Evolutionary conservation across 2,329 filamentous ascomycete species (phyloP).

Genomic region (Cladosporium sp.): DNA sequence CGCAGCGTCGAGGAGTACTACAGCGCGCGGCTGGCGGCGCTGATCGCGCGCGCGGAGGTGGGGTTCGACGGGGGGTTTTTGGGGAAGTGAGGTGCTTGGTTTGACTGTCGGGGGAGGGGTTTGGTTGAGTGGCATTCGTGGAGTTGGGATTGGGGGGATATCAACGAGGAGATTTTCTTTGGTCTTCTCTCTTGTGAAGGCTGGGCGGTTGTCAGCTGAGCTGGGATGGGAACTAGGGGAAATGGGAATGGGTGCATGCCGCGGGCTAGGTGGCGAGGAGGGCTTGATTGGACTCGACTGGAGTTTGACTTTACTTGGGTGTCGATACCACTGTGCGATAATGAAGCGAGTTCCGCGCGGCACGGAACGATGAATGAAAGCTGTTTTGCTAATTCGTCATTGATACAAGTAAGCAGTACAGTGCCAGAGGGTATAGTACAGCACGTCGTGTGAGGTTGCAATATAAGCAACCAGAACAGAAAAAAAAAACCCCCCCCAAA

Average conservation of each 20-base stretch:
- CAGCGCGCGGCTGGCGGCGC: slow-evolving; percentile 21
- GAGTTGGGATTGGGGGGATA: background rate
- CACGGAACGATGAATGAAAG: too few species aligned
- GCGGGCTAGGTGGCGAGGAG: too few species aligned
- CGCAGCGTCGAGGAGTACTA: slow-evolving; percentile 23
- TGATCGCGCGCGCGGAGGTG: slow-evolving; percentile 21
- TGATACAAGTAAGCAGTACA: slow-evolving; percentile 8
- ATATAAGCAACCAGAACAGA: background rate
- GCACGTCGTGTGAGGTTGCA: background rate
- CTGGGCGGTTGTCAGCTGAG: too few species aligned
- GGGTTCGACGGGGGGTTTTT: slow-evolving; percentile 20
- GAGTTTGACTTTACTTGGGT: too few species aligned
- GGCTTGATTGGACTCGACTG: too few species aligned
- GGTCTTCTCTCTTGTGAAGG: too few species aligned
- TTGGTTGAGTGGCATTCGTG: background rate
- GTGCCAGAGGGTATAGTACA: slow-evolving; percentile 11
- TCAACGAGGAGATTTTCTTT: too few species aligned
- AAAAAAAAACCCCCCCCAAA: background rate
- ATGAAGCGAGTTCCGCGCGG: too few species aligned
- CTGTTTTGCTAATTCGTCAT: background rate
- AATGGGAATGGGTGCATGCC: too few species aligned
- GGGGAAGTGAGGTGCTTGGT: slow-evolving; percentile 6
- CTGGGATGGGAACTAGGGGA: too few species aligned
- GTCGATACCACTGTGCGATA: too few species aligned
- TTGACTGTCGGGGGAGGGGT: background rate